Evolutionary conservation across 805 yeast genomes (phyloP).

Genomic region (Kodamaea kaohsiungensis): DNA sequence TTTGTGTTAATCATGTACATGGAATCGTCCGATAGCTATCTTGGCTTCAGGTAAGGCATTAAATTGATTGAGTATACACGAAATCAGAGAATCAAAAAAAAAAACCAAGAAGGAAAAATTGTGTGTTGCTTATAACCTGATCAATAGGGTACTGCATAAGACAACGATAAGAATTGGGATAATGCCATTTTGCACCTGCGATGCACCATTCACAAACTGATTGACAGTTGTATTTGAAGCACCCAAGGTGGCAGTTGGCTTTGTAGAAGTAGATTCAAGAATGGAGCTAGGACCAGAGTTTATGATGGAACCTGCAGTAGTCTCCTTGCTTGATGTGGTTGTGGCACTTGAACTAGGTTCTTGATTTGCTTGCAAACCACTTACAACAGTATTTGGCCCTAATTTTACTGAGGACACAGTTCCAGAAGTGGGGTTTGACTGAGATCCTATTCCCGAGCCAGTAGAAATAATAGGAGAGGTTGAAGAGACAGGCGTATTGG

Average conservation of each 20-base stretch:
- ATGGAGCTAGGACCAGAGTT: slow-evolving; percentile 7
- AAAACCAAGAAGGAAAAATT: neutral
- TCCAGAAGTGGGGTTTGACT: neutral
- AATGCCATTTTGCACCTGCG: neutral
- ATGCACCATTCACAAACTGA: neutral
- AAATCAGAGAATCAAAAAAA: neutral
- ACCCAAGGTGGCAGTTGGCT: neutral
- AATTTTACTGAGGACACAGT: neutral
- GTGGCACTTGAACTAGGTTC: slow-evolving; percentile 5
- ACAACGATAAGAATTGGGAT: neutral
- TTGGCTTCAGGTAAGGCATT: neutral
- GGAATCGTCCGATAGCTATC: neutral
- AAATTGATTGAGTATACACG: neutral
- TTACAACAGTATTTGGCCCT: neutral
- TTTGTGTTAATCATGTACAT: neutral
- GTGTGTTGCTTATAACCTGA: neutral
- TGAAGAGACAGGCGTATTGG: neutral
- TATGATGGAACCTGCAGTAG: slow-evolving; percentile 10
- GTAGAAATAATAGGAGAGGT: neutral
- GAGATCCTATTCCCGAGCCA: neutral
- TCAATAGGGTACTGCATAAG: neutral
- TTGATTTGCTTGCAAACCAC: neutral
- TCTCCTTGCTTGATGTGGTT: slow-evolving; percentile 8
- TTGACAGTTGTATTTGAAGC: neutral
- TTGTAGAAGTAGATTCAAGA: neutral